These are phyloP conservation scores for Cordyceps tenuipes DNA, from an alignment of 2,329 filamentous ascomycete species.

Conservation along the genomic window DNA sequence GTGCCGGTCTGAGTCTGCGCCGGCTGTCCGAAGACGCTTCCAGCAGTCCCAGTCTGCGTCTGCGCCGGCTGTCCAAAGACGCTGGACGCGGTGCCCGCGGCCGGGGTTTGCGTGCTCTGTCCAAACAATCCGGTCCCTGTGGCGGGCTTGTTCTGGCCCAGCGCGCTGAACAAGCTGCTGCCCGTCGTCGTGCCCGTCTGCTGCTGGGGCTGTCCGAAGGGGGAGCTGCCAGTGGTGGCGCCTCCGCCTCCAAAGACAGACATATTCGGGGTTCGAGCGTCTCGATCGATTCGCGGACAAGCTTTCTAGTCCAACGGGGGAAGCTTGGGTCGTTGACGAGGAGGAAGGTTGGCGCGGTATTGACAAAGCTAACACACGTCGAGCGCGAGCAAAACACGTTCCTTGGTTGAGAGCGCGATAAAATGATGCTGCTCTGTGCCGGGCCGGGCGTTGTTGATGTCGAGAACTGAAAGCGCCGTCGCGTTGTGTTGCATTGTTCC, in stretches of 20 bases:
- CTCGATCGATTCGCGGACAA: background rate
- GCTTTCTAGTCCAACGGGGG: slow-evolving; percentile 18
- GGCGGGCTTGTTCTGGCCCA: slow-evolving; percentile 9
- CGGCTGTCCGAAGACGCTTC: slow-evolving; percentile 14
- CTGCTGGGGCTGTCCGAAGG: slow-evolving; percentile 18
- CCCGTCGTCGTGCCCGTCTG: background rate
- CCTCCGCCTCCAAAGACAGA: slow-evolving; percentile 14
- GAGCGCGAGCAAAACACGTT: background rate
- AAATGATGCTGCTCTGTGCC: background rate
- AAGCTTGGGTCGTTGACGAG: slow-evolving; percentile 28
- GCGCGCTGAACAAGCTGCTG: slow-evolving; percentile 14
- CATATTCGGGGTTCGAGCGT: slow-evolving; percentile 9
- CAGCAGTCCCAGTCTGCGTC: background rate
- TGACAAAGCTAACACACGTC: background rate
- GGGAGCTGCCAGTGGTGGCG: slow-evolving; percentile 14
- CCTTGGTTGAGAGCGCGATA: background rate
- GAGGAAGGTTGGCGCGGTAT: background rate
- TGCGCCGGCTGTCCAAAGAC: slow-evolving; percentile 12
- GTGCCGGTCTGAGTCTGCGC: background rate
- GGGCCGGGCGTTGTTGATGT: background rate
- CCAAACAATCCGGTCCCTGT: slow-evolving; percentile 16
- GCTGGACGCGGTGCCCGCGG: slow-evolving; percentile 3
- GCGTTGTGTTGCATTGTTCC: slow-evolving; percentile 12
- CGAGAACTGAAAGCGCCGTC: slow-evolving; percentile 1
- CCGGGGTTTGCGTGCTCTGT: background rate